These are phyloP conservation scores for Penicillium dipodomyicola DNA, from an alignment of 495 filamentous ascomycete species.

Conservation along the genomic window DNA sequence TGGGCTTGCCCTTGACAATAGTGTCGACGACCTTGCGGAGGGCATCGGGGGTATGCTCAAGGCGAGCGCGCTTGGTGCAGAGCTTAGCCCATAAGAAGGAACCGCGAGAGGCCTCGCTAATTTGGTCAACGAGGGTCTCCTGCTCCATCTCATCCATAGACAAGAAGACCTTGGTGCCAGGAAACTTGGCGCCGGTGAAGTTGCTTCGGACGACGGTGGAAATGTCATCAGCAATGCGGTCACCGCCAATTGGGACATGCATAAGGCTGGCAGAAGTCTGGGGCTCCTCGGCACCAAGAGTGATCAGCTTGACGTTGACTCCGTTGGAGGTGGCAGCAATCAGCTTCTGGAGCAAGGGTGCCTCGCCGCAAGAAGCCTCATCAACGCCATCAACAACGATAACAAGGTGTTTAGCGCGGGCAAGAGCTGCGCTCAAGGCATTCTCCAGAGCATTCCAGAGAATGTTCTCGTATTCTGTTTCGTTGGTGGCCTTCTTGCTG, in stretches of 20 bases:
- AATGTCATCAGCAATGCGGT: conserved; percentile 28
- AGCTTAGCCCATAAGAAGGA: conserved; percentile 44
- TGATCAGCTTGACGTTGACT: conserved; percentile 30
- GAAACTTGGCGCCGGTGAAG: conserved; percentile 13
- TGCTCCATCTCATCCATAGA: conserved; percentile 25
- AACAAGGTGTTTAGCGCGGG: conserved; percentile 34
- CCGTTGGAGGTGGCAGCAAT: conserved; percentile 25
- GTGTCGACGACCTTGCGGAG: conserved; percentile 26
- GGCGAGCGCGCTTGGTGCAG: conserved; percentile 27
- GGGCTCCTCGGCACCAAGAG: conserved; percentile 32
- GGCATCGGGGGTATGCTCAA: conserved; percentile 24
- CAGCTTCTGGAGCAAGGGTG: conserved; percentile 26
- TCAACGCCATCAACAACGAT: conserved; percentile 40
- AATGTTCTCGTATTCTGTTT: conserved; percentile 29
- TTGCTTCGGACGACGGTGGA: conserved; percentile 25
- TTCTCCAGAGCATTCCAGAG: conserved; percentile 25
- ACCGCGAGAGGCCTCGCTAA: conserved; percentile 34
- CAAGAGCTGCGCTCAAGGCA: conserved; percentile 26
- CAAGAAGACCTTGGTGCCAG: conserved; percentile 14
- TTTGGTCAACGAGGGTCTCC: conserved; percentile 35
- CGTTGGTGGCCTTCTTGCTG: conserved; percentile 22
- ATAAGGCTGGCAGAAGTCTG: conserved; percentile 10
- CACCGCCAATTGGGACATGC: conserved; percentile 22
- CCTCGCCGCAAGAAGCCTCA: conserved; percentile 34
- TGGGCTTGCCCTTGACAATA: conserved; percentile 25